These are phyloP conservation scores for Periconia sp. DNA, from an alignment of 2,329 filamentous ascomycete species.

Conservation along the genomic window DNA sequence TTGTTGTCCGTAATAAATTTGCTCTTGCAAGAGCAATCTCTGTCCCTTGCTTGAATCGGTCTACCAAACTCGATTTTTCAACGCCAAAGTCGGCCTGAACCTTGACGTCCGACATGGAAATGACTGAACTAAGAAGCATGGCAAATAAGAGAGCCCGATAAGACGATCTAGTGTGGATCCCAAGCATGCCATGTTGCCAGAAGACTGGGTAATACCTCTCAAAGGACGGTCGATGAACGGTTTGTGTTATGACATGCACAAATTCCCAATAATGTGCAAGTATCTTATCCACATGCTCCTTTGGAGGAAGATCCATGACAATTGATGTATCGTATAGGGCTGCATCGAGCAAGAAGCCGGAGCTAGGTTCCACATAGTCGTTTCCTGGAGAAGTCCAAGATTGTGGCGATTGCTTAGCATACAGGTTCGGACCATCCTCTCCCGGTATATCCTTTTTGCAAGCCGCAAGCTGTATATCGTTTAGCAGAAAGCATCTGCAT, in stretches of 20 bases:
- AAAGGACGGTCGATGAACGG: slow-evolving; percentile 68
- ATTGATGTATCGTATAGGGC: slow-evolving; percentile 50
- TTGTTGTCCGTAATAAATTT: slow-evolving; percentile 70
- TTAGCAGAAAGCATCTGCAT: background rate
- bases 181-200: slow-evolving; percentile 62
- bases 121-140: slow-evolving; percentile 67
- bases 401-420: slow-evolving; percentile 15
- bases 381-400: slow-evolving; percentile 64
- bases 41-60: slow-evolving; percentile 58
- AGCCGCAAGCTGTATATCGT: slow-evolving; percentile 26
- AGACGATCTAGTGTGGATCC: slow-evolving; percentile 64
- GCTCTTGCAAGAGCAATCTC: slow-evolving; percentile 69
- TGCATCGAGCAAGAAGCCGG: slow-evolving; percentile 66
- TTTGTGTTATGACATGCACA: slow-evolving; percentile 69
- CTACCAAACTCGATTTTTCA: slow-evolving; percentile 59
- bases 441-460: slow-evolving; percentile 29
- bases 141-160: slow-evolving; percentile 71
- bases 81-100: slow-evolving; percentile 58
- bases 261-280: slow-evolving; percentile 67
- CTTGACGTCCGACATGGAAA: slow-evolving; percentile 63
- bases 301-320: slow-evolving; percentile 63
- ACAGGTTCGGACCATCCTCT: slow-evolving; percentile 9
- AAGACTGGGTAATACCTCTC: slow-evolving; percentile 66
- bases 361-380: slow-evolving; percentile 68
- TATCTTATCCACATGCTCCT: slow-evolving; percentile 61